Conservation (phyloP, 345 rosid genomes). For the Euphorbia pulcherrima region DNA sequence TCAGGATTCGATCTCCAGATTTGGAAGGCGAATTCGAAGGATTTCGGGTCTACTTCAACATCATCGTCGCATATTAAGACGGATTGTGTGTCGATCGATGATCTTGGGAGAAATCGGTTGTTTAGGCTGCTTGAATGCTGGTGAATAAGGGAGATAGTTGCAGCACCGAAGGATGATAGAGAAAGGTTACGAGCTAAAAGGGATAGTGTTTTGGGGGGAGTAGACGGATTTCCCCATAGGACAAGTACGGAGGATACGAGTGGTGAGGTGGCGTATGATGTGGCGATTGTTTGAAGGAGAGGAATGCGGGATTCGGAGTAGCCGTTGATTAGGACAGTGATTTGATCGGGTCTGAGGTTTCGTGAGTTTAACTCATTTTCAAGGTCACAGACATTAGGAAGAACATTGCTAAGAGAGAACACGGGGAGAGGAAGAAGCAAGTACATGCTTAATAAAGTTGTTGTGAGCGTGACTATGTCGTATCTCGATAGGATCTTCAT, state of each 20-base stretch:
- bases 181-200: constrained; percentile 43
- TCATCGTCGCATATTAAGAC: constrained; percentile 67
- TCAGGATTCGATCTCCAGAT: constrained; percentile 53
- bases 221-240: constrained; percentile 70
- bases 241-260: constrained; percentile 49
- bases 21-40: constrained; percentile 50
- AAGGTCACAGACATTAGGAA: constrained; percentile 39
- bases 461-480: not conserved
- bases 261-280: constrained; percentile 48
- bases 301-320: constrained; percentile 63
- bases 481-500: not conserved
- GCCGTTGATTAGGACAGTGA: constrained; percentile 70
- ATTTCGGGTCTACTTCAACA: constrained; percentile 47
- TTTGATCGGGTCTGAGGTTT: constrained; percentile 51
- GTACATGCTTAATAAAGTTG: constrained; percentile 5
- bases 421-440: constrained; percentile 11
- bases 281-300: constrained; percentile 52
- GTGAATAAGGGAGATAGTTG: constrained; percentile 49
- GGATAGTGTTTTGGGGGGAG: constrained; percentile 36
- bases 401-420: constrained; percentile 23
- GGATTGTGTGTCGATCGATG: constrained; percentile 43
- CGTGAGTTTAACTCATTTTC: constrained; percentile 27
- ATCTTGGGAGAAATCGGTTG: constrained; percentile 54
- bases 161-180: constrained; percentile 39
- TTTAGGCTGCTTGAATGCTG: constrained; percentile 63